Percentiles rank a stretch among this genome's conserved stretches.
Evolutionary conservation across 176 grass and related monocot genomes (phyloP).

Genomic region (Dactylis glomerata): DNA sequence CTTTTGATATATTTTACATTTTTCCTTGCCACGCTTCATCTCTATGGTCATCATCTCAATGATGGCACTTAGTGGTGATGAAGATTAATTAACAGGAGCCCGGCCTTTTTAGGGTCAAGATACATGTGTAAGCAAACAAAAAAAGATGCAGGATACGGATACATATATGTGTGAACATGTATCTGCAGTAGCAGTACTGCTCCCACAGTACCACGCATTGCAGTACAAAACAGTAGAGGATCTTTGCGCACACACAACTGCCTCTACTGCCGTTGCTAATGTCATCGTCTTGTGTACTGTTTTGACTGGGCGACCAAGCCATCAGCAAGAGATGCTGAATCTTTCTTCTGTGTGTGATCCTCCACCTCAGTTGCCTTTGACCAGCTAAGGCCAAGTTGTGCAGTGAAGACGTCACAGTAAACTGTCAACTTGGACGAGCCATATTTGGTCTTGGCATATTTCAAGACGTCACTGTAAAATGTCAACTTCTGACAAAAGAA

Average conservation of each 20-base stretch:
- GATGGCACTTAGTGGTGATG: conserved; percentile 8
- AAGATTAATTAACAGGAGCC: not conserved
- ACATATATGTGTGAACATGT: not conserved
- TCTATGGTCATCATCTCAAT: not conserved
- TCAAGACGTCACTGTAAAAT: not conserved
- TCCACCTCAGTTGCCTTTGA: conserved; percentile 20
- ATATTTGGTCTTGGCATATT: not conserved
- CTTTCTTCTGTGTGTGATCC: not conserved
- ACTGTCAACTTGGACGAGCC: not conserved
- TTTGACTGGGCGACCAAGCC: conserved; percentile 31
- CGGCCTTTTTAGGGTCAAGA: conserved; percentile 12
- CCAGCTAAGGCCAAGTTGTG: not conserved
- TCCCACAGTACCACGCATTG: not conserved
- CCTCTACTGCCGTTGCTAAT: conserved; percentile 10
- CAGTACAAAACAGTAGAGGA: not conserved
- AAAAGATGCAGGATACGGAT: not conserved
- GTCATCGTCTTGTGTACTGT: conserved; percentile 13
- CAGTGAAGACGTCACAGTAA: not conserved
- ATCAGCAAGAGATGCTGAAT: conserved; percentile 19
- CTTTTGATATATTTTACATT: not conserved
- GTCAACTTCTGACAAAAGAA: not conserved
- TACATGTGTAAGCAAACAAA: not conserved
- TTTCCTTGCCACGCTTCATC: not conserved
- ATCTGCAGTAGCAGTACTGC: not conserved
- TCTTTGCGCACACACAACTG: conserved; percentile 10